These are phyloP conservation scores for Trichoderma parareesei DNA, from an alignment of 495 filamentous ascomycete genomes.

Conservation along the genomic window DNA sequence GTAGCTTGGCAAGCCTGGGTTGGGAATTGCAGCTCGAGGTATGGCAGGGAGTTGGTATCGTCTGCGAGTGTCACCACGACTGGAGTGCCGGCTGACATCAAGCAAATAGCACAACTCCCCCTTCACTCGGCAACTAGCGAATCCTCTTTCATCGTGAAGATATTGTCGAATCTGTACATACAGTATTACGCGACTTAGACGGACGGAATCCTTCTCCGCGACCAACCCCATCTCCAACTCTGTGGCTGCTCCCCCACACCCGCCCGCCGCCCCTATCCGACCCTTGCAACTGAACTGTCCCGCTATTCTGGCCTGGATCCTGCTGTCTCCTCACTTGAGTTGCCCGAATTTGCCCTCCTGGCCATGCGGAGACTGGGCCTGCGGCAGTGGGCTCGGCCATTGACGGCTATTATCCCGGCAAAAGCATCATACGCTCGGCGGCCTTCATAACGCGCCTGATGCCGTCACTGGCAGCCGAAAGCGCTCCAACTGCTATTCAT, in stretches of 20 bases:
- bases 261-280: conserved; percentile 6
- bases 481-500: conserved; percentile 3
- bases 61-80: background rate
- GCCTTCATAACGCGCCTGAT: background rate
- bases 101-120: too few relatives aligned
- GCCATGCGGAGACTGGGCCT: conserved; percentile 9
- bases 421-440: background rate
- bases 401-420: conserved; percentile 15
- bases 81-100: too few relatives aligned
- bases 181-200: too few relatives aligned
- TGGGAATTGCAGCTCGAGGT: too few relatives aligned
- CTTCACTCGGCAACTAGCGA: too few relatives aligned
- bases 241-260: background rate
- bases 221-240: background rate
- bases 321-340: background rate
- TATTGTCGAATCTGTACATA: too few relatives aligned
- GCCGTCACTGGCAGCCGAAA: background rate
- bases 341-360: background rate
- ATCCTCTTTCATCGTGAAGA: too few relatives aligned
- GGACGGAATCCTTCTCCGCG: background rate
- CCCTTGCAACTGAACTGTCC: conserved; percentile 1
- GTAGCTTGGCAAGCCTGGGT: too few relatives aligned
- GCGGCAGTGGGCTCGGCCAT: conserved; percentile 24
- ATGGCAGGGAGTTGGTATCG: background rate
- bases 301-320: background rate